Base-by-base conservation (phyloP, 208 protist species). In the Acanthamoeba sp. region DNA sequence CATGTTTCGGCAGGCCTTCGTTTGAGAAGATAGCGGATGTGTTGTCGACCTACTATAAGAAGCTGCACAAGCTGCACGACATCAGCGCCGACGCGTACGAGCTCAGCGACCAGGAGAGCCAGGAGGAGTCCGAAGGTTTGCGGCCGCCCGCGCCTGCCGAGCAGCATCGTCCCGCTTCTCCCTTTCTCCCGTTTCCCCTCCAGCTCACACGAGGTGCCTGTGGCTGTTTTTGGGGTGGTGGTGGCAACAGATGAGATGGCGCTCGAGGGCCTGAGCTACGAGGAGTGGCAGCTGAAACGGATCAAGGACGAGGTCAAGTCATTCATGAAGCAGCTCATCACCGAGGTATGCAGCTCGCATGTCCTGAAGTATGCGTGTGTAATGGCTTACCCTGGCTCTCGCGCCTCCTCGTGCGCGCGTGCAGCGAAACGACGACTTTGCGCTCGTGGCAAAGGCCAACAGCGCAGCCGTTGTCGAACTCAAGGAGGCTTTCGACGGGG, bases 221-320 rank as follows among this genome's bases (percentile, higher is more conserved):
- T 48, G 45, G 45, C 45, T 14, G 10, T 48, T 48, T 14, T 14
- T 48, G 3, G 42, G 42, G 10, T 57, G 50, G 45, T 50, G 5
- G 29, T 40, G 42, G 42, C 42, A 50, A 14, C 59, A 69, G 59
- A 69, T 14, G 71, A 80, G 29, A 38, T 80, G 71, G 34, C 36
- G 38, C 32, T 34, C 18, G 71, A 80, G 36, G 71, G 71, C 0
- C 0, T 80, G 36, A 80, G 71, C 38, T 80, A 80, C 71, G 71
- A 80, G 71, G 71, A 80, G 71, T 38, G n/a, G 34, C 71, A 80
- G 36, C 24, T 80, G 34, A 80, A 45, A 9, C 71, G 71, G 0
- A 80, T 80, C 71, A 80, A 80, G n/a, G 71, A 80, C 20, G 71
- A 80, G 71, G 38, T 80, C 38, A 80, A 80, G 38, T 80, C 71